Evolutionary conservation across 2,329 filamentous ascomycete genomes (phyloP).

Genomic region (Xylariomycetidae sp.): DNA sequence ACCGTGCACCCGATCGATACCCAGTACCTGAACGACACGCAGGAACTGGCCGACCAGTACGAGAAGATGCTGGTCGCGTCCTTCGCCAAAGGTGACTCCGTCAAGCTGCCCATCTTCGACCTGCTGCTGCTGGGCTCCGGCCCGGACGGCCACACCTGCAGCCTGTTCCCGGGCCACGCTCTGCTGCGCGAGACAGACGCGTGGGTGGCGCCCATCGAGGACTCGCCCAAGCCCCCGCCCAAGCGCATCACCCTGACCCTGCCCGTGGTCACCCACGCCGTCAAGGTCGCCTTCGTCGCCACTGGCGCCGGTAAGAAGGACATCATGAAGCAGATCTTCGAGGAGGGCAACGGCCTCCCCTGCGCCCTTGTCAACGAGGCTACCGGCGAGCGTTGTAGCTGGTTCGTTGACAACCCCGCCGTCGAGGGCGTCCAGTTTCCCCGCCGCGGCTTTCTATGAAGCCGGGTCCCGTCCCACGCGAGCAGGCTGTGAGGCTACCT

Average conservation of each 20-base stretch:
- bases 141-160: conserved; percentile 96
- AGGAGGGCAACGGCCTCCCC: conserved; percentile 72
- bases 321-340: conserved; percentile 88
- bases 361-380: conserved; percentile 83
- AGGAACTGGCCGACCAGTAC: conserved; percentile 91
- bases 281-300: conserved; percentile 85
- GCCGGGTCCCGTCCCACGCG: too few species aligned
- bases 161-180: conserved; percentile 84
- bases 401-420: conserved; percentile 87
- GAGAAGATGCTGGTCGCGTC: conserved; percentile 78
- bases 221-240: conserved; percentile 91
- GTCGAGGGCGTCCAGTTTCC: conserved; percentile 82
- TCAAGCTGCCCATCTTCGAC: conserved; percentile 92
- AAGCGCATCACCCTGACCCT: conserved; percentile 87
- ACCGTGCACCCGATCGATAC: conserved; percentile 73
- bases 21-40: conserved; percentile 62
- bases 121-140: conserved; percentile 89
- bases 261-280: conserved; percentile 80
- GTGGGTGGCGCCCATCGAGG: conserved; percentile 87
- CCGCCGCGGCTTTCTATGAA: conserved; percentile 56
- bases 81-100: conserved; percentile 88
- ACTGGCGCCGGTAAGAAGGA: conserved; percentile 87
- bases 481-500: too few species aligned
- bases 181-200: conserved; percentile 80
- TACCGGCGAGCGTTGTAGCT: conserved; percentile 80